These are phyloP conservation scores for Thielaviopsis musarum DNA, from an alignment of 2,329 filamentous ascomycete genomes.

Conservation along the genomic window DNA sequence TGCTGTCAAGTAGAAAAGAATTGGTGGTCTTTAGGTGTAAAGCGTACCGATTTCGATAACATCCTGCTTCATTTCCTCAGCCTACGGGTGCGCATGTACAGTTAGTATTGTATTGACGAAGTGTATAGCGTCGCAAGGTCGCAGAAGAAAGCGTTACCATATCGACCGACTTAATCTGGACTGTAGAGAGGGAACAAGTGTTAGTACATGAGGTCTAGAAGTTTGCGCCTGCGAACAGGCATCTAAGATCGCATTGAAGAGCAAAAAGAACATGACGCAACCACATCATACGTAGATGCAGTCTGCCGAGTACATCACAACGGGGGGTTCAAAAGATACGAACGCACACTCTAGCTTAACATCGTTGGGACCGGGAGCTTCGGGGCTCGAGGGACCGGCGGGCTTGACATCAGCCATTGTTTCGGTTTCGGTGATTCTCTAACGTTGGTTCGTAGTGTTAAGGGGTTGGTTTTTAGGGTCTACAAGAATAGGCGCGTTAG, in stretches of 20 bases:
- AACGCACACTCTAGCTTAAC: slow-evolving; percentile 10
- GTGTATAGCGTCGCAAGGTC: not conserved
- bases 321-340: not conserved
- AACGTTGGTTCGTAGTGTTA: not conserved
- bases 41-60: slow-evolving; percentile 82
- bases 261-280: not conserved
- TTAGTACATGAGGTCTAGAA: not conserved
- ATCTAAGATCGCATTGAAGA: not conserved
- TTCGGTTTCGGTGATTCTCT: not conserved
- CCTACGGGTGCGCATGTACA: slow-evolving; percentile 33
- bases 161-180: slow-evolving; percentile 93
- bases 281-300: not conserved
- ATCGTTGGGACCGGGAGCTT: slow-evolving; percentile 8
- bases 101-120: not conserved
- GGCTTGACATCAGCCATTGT: slow-evolving; percentile 9
- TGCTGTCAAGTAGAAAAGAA: not conserved
- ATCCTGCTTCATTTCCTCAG: slow-evolving; percentile 93
- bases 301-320: not conserved
- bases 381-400: slow-evolving; percentile 8
- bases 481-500: not conserved
- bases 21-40: slow-evolving; percentile 14
- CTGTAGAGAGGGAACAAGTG: slow-evolving; percentile 28
- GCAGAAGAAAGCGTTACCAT: slow-evolving; percentile 49
- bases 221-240: too few species aligned
- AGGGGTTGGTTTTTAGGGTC: not conserved